phyloP scores from a whole-genome alignment of 2,329 filamentous ascomycete species.

The Trichoderma atrobrunneum region DNA sequence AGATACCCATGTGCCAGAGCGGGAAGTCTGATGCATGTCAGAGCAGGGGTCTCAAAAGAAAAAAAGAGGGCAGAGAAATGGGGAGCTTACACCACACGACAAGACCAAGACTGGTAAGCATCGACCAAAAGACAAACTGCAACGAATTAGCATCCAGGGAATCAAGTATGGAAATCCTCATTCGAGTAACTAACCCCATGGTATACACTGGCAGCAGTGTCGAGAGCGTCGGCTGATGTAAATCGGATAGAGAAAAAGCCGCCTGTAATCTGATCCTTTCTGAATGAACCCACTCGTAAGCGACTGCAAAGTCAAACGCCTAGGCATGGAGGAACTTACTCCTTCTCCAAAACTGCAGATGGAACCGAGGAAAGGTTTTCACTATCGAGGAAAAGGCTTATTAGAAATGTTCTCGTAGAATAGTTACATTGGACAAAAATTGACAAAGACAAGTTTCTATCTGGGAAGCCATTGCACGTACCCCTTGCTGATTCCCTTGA shows the following conservation, averaged over 20 bases:
- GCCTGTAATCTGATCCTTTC: slow-evolving; percentile 71
- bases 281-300: slow-evolving; percentile 37
- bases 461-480: slow-evolving; percentile 96
- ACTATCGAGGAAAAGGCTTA: slow-evolving; percentile 44
- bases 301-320: not conserved
- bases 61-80: not conserved
- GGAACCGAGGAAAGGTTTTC: slow-evolving; percentile 46
- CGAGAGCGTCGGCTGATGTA: slow-evolving; percentile 69
- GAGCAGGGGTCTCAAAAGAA: not conserved
- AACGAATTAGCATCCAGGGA: not conserved
- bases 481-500: slow-evolving; percentile 91
- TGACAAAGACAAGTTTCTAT: slow-evolving; percentile 50
- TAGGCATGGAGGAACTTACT: slow-evolving; percentile 54
- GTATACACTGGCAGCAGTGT: slow-evolving; percentile 85
- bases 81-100: slow-evolving; percentile 80
- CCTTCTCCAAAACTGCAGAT: slow-evolving; percentile 62
- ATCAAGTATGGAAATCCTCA: not conserved
- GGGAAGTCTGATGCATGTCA: slow-evolving; percentile 68
- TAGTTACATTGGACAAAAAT: slow-evolving; percentile 32
- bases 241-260: slow-evolving; percentile 70
- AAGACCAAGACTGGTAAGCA: slow-evolving; percentile 83
- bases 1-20: slow-evolving; percentile 98
- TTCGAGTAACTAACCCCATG: slow-evolving; percentile 66
- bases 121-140: slow-evolving; percentile 93
- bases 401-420: slow-evolving; percentile 39